Percentiles rank a stretch among this genome's conserved stretches.
Evolutionary conservation across 352 stramenopile species (phyloP).

Genomic region (Pythium inflatum): DNA sequence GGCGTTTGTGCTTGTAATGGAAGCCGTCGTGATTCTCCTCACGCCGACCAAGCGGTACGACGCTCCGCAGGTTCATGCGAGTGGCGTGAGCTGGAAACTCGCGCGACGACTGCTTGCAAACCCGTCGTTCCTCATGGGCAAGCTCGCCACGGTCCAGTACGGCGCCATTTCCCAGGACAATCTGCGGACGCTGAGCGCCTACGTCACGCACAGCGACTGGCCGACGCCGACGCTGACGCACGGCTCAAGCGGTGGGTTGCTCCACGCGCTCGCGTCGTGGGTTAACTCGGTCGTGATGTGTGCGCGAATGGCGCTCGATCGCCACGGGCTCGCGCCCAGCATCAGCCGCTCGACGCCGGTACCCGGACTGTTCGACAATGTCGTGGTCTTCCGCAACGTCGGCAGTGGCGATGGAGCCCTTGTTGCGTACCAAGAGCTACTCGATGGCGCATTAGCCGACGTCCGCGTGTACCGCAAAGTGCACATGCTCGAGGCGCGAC

Average conservation of each 20-base stretch:
- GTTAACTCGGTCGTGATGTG: constrained; percentile 49
- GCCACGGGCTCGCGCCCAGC: constrained; percentile 44
- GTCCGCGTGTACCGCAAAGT: constrained; percentile 67
- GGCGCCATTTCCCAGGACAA: constrained; percentile 57
- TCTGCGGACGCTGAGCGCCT: constrained; percentile 54
- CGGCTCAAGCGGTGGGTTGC: constrained; percentile 32
- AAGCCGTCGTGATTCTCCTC: constrained; percentile 78
- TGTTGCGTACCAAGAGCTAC: constrained; percentile 46
- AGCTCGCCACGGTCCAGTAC: constrained; percentile 50
- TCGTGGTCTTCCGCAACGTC: constrained; percentile 57
- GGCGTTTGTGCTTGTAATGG: constrained; percentile 72
- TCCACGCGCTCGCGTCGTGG: constrained; percentile 58
- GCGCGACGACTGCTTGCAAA: constrained; percentile 55
- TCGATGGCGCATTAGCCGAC: constrained; percentile 66
- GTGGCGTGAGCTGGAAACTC: constrained; percentile 73
- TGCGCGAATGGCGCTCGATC: constrained; percentile 47
- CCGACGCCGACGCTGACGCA: constrained; percentile 40
- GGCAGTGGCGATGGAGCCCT: constrained; percentile 24
- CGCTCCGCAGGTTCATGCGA: constrained; percentile 48
- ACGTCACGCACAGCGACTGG: constrained; percentile 61
- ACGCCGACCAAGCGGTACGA: constrained; percentile 73
- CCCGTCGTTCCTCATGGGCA: constrained; percentile 50
- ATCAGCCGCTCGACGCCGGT: constrained; percentile 63
- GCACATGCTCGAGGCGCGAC: constrained; percentile 45
- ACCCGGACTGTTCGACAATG: constrained; percentile 63